phyloP scores from a whole-genome alignment of 768 basidiomycete genomes.

The Suillus spraguei region DNA sequence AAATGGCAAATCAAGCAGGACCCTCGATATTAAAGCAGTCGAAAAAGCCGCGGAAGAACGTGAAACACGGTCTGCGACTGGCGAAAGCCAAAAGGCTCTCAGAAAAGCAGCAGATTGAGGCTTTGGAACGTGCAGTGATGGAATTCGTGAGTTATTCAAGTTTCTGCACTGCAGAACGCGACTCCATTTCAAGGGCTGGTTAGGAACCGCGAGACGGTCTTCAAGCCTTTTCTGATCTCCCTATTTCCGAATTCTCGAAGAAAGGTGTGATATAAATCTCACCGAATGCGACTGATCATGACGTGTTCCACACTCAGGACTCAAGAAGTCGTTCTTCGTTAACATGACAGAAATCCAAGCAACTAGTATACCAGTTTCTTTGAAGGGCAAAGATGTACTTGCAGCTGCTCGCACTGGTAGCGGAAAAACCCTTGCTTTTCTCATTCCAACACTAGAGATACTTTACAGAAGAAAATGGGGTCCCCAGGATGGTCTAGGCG shows the following conservation, averaged over 20 bases:
- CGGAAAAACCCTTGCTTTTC: slow-evolving; percentile 75
- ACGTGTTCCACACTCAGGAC: slow-evolving; percentile 46
- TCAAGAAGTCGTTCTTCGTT: slow-evolving; percentile 85
- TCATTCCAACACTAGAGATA: slow-evolving; percentile 66
- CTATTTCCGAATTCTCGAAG: slow-evolving; percentile 76
- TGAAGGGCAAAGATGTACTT: slow-evolving; percentile 66
- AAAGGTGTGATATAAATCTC: slow-evolving; percentile 47
- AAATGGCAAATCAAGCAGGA: slow-evolving; percentile 24
- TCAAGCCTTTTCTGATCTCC: slow-evolving; percentile 66
- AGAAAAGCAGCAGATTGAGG: slow-evolving; percentile 53
- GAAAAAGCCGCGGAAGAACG: slow-evolving; percentile 17
- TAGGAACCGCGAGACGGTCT: slow-evolving; percentile 57
- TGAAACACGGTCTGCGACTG: slow-evolving; percentile 16
- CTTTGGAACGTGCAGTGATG: slow-evolving; percentile 49
- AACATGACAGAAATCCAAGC: slow-evolving; percentile 84
- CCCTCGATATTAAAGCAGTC: slow-evolving; percentile 21
- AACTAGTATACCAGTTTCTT: slow-evolving; percentile 57
- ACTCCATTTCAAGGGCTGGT: slow-evolving; percentile 16
- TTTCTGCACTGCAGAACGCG: background rate
- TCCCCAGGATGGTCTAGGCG: slow-evolving; percentile 77
- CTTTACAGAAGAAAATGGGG: slow-evolving; percentile 72
- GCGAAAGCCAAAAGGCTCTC: slow-evolving; percentile 43
- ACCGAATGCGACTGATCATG: slow-evolving; percentile 5
- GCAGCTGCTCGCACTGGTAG: slow-evolving; percentile 74
- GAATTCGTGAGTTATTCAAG: slow-evolving; percentile 46